A percentile compares a stretch with the other conserved stretches of the same genome.
Evolutionary conservation across 139 green algal species (phyloP).

Genomic region (Zygnema circumcarinatum): DNA sequence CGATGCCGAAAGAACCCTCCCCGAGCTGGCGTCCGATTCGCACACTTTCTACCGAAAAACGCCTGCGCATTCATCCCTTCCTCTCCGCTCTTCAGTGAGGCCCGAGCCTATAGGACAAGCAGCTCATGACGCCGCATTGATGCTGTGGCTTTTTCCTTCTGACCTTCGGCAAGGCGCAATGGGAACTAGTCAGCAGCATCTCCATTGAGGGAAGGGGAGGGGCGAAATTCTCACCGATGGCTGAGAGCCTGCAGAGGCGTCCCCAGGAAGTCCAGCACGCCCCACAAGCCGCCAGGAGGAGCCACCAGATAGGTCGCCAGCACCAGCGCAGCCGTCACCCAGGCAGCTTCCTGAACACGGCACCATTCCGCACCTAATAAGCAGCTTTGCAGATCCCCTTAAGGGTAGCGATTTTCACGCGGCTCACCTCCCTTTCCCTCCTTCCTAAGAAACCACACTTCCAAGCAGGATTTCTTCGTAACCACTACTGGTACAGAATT

Average conservation of each 20-base stretch:
- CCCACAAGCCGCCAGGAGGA: conserved; percentile 13
- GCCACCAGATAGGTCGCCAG: conserved; percentile 10
- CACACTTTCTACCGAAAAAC: conserved; percentile 1
- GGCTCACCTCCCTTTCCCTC: not conserved
- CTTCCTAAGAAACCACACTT: not conserved
- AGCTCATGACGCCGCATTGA: not conserved
- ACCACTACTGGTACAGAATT: not conserved
- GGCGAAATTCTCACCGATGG: not conserved
- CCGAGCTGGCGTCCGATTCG: conserved; percentile 38
- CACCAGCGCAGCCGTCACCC: not conserved
- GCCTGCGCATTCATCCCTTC: conserved; percentile 10
- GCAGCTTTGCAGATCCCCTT: too few relatives aligned
- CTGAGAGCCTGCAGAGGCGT: conserved; percentile 20
- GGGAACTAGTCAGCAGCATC: too few relatives aligned
- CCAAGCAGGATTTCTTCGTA: not conserved
- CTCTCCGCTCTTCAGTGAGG: not conserved
- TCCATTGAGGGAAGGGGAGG: not conserved
- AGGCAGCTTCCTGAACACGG: conserved; percentile 24
- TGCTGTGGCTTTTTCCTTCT: too few relatives aligned
- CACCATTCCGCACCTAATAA: too few relatives aligned
- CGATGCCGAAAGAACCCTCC: conserved; percentile 50
- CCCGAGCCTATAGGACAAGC: not conserved
- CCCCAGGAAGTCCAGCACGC: conserved; percentile 42
- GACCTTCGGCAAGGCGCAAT: too few relatives aligned
- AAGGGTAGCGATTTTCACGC: too few relatives aligned